Base-by-base conservation (phyloP, 2,329 filamentous ascomycete species). In the Fusarium tricinctum region DNA sequence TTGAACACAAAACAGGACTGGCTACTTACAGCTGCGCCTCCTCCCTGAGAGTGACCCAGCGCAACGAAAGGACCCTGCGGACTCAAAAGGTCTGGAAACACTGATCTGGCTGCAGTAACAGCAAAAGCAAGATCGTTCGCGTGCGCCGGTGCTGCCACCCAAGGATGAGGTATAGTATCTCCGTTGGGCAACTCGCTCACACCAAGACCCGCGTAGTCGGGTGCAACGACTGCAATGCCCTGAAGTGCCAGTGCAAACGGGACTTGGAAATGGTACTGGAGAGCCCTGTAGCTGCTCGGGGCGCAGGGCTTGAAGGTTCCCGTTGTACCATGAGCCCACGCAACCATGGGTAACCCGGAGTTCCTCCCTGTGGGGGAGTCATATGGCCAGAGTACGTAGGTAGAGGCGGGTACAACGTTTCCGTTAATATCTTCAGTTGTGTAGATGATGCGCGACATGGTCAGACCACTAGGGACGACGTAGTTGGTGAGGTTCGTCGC, bases 251-350 rank as follows among this genome's bases (percentile, higher is more conserved):
- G 28, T 3, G 55, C 45, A 23, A 68, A 69, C 0, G 66, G 66
- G 8, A 58, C 64, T n/a, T 66, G 61, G 33, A 68, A 68, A 15
- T 68, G 53, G n/a, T 69, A 69, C 20, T 68, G 64, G 0, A 69
- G 56, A 20, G 63, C 58, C 20, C 47, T 42, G 43, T 68, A 68
- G 35, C 51, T 65, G 20, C 58, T 65, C 2, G 66, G 66, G 2
- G 66, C 65, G 6, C 66, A 68, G 13, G 64, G 46, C 8, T 60
- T 44, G 33, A 68, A 68, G 13, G 56, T 53, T 1, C 66, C 66
- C 1, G 66, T 66, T 0, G 68, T 70, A 8, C 46, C 35, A 14
- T 47, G 49, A 2, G 45, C 53, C 45, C 52, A 67, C 10, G 35
- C 22, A 2, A 61, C 57, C 32, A 55, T 57, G 0, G 54, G 54